These are phyloP conservation scores for Parasitella parasitica DNA, from an alignment of 371 early-diverging fungal species.

Conservation along the genomic window DNA sequence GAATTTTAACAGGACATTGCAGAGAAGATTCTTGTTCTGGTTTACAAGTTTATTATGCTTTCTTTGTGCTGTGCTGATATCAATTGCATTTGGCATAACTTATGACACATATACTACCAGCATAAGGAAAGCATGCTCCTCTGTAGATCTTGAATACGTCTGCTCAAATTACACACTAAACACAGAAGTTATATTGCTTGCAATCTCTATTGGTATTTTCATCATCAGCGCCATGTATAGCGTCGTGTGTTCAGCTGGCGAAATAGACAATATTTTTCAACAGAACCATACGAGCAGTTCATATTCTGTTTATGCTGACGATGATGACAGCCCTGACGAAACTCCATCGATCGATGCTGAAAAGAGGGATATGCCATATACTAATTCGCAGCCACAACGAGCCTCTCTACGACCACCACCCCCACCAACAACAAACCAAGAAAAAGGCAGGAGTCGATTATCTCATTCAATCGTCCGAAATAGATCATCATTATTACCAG, in stretches of 20 bases:
- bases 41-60: not conserved
- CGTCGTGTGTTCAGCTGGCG: not conserved
- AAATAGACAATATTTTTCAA: not conserved
- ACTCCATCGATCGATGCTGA: not conserved
- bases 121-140: not conserved
- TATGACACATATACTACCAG: not conserved
- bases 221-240: constrained; percentile 3
- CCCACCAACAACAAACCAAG: constrained; percentile 1
- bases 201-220: constrained; percentile 11
- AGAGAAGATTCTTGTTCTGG: constrained; percentile 6
- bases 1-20: constrained; percentile 8
- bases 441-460: not conserved
- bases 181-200: constrained; percentile 11
- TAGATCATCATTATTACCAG: not conserved
- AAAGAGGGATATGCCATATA: not conserved
- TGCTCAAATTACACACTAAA: constrained; percentile 10
- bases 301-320: constrained; percentile 1
- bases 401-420: constrained; percentile 7
- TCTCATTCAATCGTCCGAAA: not conserved
- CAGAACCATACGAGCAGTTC: not conserved
- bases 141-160: not conserved
- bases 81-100: constrained; percentile 8
- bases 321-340: not conserved
- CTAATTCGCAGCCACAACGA: not conserved
- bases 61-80: not conserved